Evolutionary conservation across 257 asterid species (phyloP), one percentile per base, ranked within the genome.

Genomic region (Lycium barbarum): DNA sequence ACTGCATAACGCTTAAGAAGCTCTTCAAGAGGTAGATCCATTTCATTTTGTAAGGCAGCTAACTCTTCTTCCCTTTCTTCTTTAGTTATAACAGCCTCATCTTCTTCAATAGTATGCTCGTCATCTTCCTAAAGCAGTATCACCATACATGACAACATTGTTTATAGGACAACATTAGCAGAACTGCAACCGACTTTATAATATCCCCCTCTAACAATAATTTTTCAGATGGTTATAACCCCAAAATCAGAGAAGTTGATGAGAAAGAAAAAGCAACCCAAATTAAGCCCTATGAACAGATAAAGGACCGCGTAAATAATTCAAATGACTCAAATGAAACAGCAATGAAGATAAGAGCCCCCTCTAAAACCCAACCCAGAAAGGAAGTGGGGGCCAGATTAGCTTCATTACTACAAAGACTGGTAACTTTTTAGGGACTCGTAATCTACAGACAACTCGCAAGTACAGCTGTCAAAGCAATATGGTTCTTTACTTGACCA

Each of bases 11-110:
- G 95, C 85, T 89, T 92, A 84, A 97, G 99, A 86, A 97, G 88
- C 90, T 91, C 98, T 61, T 93, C 98, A 82, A 97, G 89, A 74
- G 99, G 99, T 83, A 94, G 89, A 90, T 93, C 98, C 85, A 89
- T 85, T 91, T 97, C 99, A 88, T 87, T 90, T 71, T 89, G 96
- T 85, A 97, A 88, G 79, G 98, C 99, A 62, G 91, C 95, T 76
- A 95, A 86, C 87, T 97, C 99, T 91, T 95, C 99, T 26, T 92
- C 97, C 87, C 99, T 93, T 92, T 97, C 99, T 89, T 95, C 98
- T 88, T 89, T 92, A 84, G 94, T 93, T 88, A 97, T 97, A 85
- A 91, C 89, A 82, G 98, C 96, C 92, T 97, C 99, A 80, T 94
- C 99, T 87, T 91, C 96, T 90, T 95, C 99, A 87, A 97, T 90